Evolutionary conservation across 768 basidiomycete genomes (phyloP), one percentile per base, ranked within the genome.

Genomic region (Boletellus ananiceps): DNA sequence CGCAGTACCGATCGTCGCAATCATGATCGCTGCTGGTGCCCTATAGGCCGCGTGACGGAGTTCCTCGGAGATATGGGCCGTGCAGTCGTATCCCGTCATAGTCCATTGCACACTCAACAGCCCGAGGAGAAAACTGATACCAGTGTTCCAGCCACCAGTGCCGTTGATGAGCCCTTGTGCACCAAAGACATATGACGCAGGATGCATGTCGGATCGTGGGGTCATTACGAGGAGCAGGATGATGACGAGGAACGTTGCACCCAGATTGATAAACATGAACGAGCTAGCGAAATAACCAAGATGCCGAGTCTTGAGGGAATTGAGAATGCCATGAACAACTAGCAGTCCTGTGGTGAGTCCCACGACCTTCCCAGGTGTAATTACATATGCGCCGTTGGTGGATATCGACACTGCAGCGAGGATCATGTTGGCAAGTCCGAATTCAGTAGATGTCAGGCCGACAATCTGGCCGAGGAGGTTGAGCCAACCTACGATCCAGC

Each of bases 141-240:
- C 23, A 7, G 23, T 25, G 23, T 25, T 25, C 23, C 23, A 25
- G 23, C 76, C 77, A n/a, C 76, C 76, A 0, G 74, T 68, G 14
- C 64, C 65, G 52, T 78, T 76, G 53, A 62, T 55, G 18, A 71
- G 62, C 29, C 69, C 56, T 5, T 63, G 59, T 18, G 73, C 63
- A 7, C 79, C 79, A 44, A 84, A 85, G 40, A 82, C 74, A 61
- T 81, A 82, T 1, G 61, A 62, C 7, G 78, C 74, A 13, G 74
- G n/a, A 50, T 83, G 80, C 81, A 83, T 81, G 40, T 81, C 72
- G 8, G 66, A 65, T 8, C 74, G 65, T 0, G 67, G 67, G 2
- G 77, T 79, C n/a, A 62, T 64, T 29, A 69, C 71, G 18, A 74
- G 59, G 16, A 78, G 69, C 11, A 71, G 62, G 50, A 75, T 72